A percentile compares a stretch with the other conserved stretches of the same genome.
Conservation (phyloP, 2,329 filamentous ascomycete species). For the Neofusicoccum sp. region DNA sequence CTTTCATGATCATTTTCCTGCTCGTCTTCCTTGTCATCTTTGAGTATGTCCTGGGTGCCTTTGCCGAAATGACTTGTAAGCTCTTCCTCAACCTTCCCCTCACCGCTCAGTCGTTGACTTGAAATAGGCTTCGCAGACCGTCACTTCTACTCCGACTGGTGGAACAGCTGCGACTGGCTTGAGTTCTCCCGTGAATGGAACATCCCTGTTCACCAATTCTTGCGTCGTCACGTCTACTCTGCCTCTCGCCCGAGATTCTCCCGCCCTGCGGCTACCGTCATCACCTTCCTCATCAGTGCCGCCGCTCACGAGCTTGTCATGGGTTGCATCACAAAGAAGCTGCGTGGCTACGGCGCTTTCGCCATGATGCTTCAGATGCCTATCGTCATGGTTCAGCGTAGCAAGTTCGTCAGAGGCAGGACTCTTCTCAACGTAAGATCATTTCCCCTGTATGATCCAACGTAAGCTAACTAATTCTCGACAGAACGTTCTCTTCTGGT, state of each 20-base stretch:
- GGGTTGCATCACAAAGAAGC: constrained; percentile 96
- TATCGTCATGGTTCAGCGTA: constrained; percentile 87
- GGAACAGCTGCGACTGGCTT: constrained; percentile 80
- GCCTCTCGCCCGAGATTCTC: constrained; percentile 76
- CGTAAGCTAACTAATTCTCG: background rate
- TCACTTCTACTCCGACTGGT: constrained; percentile 82
- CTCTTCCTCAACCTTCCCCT: constrained; percentile 8
- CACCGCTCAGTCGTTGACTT: constrained; percentile 19
- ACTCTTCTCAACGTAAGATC: constrained; percentile 65
- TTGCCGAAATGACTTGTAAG: constrained; percentile 79
- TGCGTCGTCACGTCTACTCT: constrained; percentile 89
- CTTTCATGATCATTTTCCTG: constrained; percentile 94
- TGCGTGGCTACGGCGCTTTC: constrained; percentile 88
- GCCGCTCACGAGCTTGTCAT: constrained; percentile 93
- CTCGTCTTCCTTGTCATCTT: constrained; percentile 98
- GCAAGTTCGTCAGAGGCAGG: constrained; percentile 69
- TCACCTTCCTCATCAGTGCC: constrained; percentile 89
- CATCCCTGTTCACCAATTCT: constrained; percentile 93
- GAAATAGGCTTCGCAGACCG: constrained; percentile 73
- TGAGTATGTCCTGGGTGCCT: constrained; percentile 91
- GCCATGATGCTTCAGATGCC: constrained; percentile 97
- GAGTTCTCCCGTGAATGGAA: constrained; percentile 98
- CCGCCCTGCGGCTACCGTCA: constrained; percentile 72
- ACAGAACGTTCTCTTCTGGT: constrained; percentile 82
- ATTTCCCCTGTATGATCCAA: constrained; percentile 32